phyloP scores from a whole-genome alignment of 441 rosid genomes.

The Jatropha podagrica region DNA sequence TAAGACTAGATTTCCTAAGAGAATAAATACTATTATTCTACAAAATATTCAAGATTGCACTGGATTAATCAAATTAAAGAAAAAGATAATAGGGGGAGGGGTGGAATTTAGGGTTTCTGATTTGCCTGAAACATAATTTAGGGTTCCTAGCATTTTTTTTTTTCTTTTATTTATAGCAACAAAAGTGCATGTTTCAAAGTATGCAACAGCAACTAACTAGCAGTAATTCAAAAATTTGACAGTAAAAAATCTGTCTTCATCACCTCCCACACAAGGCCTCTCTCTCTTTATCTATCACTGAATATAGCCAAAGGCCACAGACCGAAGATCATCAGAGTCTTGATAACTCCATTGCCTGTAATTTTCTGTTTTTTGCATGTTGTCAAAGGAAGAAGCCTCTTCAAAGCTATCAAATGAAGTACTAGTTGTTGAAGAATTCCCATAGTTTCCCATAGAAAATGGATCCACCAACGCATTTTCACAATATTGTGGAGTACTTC shows the following conservation, averaged over 20 bases:
- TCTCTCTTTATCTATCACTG: constrained; percentile 25
- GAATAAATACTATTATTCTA: constrained; percentile 22
- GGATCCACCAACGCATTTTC: constrained; percentile 38
- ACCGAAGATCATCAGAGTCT: constrained; percentile 54
- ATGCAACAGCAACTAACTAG: constrained; percentile 30
- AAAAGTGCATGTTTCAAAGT: constrained; percentile 40
- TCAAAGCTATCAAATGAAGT: constrained; percentile 45
- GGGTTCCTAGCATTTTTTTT: constrained; percentile 42
- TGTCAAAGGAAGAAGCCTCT: constrained; percentile 39
- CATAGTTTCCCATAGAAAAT: constrained; percentile 35
- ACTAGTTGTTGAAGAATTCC: constrained; percentile 33
- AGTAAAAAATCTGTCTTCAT: constrained; percentile 34
- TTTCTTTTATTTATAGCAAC: constrained; percentile 40
- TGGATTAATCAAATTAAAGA: constrained; percentile 22
- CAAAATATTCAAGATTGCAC: constrained; percentile 33
- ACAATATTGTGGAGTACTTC: constrained; percentile 16
- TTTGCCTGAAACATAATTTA: constrained; percentile 27
- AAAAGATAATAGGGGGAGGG: constrained; percentile 19
- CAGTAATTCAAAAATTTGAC: constrained; percentile 35
- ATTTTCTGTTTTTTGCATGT: constrained; percentile 33
- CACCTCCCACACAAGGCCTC: constrained; percentile 17
- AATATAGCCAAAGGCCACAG: constrained; percentile 50
- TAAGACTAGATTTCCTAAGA: constrained; percentile 10
- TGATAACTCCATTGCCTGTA: constrained; percentile 46
- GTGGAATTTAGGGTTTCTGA: constrained; percentile 34